phyloP scores from a whole-genome alignment of 163 green algal genomes.

The Coccomyxa subellipsoidea region DNA sequence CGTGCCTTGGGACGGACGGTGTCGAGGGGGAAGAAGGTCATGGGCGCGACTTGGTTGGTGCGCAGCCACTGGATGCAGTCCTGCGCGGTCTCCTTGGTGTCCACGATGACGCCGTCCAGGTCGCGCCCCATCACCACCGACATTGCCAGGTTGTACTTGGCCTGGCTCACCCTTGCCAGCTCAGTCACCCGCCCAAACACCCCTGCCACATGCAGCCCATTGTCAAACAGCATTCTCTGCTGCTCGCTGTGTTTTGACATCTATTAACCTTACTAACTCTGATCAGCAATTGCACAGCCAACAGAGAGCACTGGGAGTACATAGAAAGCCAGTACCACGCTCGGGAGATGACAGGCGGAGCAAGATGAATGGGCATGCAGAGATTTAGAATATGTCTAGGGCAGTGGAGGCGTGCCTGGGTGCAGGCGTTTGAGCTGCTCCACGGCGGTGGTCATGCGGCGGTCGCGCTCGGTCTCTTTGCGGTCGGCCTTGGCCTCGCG shows the following conservation, averaged over 20 bases:
- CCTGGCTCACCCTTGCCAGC: slow-evolving; percentile 64
- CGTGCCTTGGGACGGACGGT: slow-evolving; percentile 58
- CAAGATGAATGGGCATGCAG: too few relatives aligned
- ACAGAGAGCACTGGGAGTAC: too few relatives aligned
- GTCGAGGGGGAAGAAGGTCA: slow-evolving; percentile 72
- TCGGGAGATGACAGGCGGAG: too few relatives aligned
- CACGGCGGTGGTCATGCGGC: slow-evolving; percentile 59
- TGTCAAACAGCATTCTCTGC: background rate
- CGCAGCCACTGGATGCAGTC: slow-evolving; percentile 80
- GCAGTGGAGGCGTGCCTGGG: slow-evolving; percentile 18
- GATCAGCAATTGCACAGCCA: too few relatives aligned
- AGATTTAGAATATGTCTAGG: too few relatives aligned
- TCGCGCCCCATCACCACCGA: slow-evolving; percentile 81
- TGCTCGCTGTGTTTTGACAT: background rate
- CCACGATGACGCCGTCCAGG: slow-evolving; percentile 88
- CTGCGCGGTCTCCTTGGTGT: slow-evolving; percentile 67
- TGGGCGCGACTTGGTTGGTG: slow-evolving; percentile 62
- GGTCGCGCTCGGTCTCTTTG: slow-evolving; percentile 71
- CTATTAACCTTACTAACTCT: too few relatives aligned
- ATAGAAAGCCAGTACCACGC: too few relatives aligned
- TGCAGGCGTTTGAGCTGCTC: slow-evolving; percentile 66
- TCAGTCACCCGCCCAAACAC: slow-evolving; percentile 82
- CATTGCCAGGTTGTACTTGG: slow-evolving; percentile 85
- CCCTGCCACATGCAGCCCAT: slow-evolving; percentile 31
- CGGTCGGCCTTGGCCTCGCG: slow-evolving; percentile 63